A percentile compares a stretch with the other conserved stretches of the same genome.
Conservation (phyloP, 1,139 yeast species). For the Citeromyces hawaiiensis region DNA sequence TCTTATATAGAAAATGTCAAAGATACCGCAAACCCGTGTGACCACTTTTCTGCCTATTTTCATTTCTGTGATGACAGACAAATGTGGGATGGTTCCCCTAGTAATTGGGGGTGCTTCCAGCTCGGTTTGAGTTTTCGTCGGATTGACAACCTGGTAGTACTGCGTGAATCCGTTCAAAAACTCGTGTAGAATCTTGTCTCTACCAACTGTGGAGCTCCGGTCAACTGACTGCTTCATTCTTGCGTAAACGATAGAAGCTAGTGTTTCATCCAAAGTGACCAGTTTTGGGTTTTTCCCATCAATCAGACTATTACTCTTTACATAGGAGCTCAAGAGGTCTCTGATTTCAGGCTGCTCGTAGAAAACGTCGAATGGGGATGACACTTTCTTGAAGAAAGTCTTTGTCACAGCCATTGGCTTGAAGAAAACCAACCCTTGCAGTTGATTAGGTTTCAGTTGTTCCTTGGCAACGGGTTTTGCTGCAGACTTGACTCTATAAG, state of each 20-base stretch:
- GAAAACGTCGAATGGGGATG: conserved; percentile 20
- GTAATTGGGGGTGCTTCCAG: conserved; percentile 23
- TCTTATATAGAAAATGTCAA: conserved; percentile 57
- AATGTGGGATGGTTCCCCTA: conserved; percentile 59
- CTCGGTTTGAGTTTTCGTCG: conserved; percentile 27
- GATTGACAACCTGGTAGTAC: conserved; percentile 32
- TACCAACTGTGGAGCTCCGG: conserved; percentile 7
- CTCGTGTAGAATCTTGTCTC: conserved; percentile 40
- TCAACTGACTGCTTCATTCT: conserved; percentile 7
- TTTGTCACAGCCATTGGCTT: conserved; percentile 42
- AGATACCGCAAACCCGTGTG: conserved; percentile 51
- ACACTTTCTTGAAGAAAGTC: conserved; percentile 33
- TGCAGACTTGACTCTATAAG: conserved; percentile 32
- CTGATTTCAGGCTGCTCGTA: conserved; percentile 46
- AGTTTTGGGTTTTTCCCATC: conserved; percentile 29
- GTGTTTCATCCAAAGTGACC: conserved; percentile 38
- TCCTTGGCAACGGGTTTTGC: background rate
- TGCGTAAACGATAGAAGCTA: conserved; percentile 18
- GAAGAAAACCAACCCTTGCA: conserved; percentile 25
- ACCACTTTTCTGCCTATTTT: conserved; percentile 75
- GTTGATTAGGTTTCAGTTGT: conserved; percentile 3
- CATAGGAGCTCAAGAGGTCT: conserved; percentile 37
- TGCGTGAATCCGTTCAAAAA: conserved; percentile 42
- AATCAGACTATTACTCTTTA: conserved; percentile 35
- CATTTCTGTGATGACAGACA: conserved; percentile 57